Conservation (phyloP, 106 monocot genomes). For the Dendrobium nobile region DNA sequence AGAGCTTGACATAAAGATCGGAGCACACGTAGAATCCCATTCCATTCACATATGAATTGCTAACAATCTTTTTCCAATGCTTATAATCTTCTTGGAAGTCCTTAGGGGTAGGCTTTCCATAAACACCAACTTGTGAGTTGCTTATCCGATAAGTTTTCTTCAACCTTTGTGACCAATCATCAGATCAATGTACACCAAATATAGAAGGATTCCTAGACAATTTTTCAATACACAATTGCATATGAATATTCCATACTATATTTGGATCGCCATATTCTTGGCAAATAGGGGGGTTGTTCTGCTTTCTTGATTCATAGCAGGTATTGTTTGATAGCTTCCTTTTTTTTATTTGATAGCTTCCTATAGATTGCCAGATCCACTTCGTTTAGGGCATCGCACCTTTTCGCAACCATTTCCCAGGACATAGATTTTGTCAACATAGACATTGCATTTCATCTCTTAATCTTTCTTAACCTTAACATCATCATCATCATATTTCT, state of each 20-base stretch:
- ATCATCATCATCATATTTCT: conserved; percentile 14
- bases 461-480: conserved; percentile 21
- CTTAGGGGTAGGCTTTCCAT: conserved; percentile 68
- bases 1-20: too few species aligned
- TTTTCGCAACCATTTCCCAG: conserved; percentile 68
- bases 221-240: conserved; percentile 73
- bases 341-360: conserved; percentile 31
- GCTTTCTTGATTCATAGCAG: conserved; percentile 61
- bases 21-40: conserved; percentile 23
- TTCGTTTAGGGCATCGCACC: conserved; percentile 41
- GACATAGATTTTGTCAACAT: conserved; percentile 68
- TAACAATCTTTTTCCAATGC: conserved; percentile 74
- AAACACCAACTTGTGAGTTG: conserved; percentile 61
- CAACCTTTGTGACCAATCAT: conserved; percentile 67
- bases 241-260: conserved; percentile 74
- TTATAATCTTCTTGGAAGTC: conserved; percentile 65
- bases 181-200: conserved; percentile 76
- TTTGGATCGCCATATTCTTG: conserved; percentile 69
- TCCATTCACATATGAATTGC: conserved; percentile 55
- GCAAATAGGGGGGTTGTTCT: conserved; percentile 59
- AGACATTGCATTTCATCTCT: conserved; percentile 59
- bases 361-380: conserved; percentile 74
- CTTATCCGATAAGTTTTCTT: conserved; percentile 62
- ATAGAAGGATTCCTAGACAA: conserved; percentile 32
- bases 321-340: conserved; percentile 19